phyloP scores from a whole-genome alignment of 169 alveolate species.

The Haemoproteus tartakovskyi region DNA sequence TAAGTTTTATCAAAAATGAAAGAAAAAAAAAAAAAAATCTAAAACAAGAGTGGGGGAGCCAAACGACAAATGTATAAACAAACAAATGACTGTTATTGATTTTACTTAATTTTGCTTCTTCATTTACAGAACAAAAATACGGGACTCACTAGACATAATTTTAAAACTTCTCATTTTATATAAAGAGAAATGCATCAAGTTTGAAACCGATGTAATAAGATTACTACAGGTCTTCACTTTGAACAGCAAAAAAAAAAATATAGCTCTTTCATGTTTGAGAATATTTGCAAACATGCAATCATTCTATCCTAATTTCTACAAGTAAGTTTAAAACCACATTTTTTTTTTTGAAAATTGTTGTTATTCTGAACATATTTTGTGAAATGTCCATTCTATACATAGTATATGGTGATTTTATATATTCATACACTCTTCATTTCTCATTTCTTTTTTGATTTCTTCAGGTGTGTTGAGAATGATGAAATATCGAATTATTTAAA shows the following conservation, averaged over 20 bases:
- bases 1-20: too few species aligned
- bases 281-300: slow-evolving; percentile 56
- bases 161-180: slow-evolving; percentile 24
- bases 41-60: too few species aligned
- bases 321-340: neutral
- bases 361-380: neutral
- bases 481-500: slow-evolving; percentile 41
- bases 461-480: slow-evolving; percentile 60
- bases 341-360: neutral
- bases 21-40: too few species aligned
- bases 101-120: neutral
- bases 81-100: neutral
- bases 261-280: slow-evolving; percentile 33
- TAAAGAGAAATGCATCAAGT: slow-evolving; percentile 48
- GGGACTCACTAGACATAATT: slow-evolving; percentile 32
- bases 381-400: too few species aligned
- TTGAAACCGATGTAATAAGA: slow-evolving; percentile 49
- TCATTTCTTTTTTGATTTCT: neutral
- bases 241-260: slow-evolving; percentile 47
- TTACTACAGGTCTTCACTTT: slow-evolving; percentile 46
- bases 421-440: neutral
- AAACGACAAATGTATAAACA: neutral
- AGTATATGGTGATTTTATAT: too few species aligned
- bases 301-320: slow-evolving; percentile 33
- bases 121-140: slow-evolving; percentile 1